Evolutionary conservation across 1,139 yeast species (phyloP), one percentile per base, ranked within the genome.

Genomic region (Geotrichum cucujoidarum): DNA sequence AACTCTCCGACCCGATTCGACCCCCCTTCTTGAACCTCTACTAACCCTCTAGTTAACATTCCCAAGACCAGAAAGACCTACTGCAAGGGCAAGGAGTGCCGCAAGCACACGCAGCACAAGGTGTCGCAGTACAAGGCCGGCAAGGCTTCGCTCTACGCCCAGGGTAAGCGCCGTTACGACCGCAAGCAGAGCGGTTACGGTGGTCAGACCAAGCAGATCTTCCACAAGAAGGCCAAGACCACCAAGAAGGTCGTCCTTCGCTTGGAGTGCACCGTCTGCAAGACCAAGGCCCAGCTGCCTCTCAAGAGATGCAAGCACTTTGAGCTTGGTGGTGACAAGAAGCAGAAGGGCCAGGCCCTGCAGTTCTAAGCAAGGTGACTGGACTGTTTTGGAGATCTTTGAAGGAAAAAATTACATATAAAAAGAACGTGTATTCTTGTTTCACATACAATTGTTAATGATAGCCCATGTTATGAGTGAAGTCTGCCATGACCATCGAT

Each of bases 161-260:
- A 92, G 81, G 99, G 99, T 84, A 94, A 94, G 90, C 88, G 99
- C 83, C 90, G 99, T 82, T 92, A 92, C 81, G 98, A 94, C 94
- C 95, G 99, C 78, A 92, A 92, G 80, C 98, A 92, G 81, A 75
- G 87, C 71, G 99, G 99, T 88, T 92, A 82, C 79, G 99, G 99
- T 87, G 99, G 99, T 87, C 99, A 92, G 81, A 92, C 98, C 79
- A 92, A 89, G 83, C 98, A 86, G 74, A 87, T 94, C 78, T 92
- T 92, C 97, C 97, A 89, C 88, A 92, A 92, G 86, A 94, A 92
- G 78, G 99, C 99, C 68, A 92, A 92, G 90, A 92, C 98, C 67
- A 92, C 99, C 83, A 92, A 92, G 89, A 92, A 92, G 86, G 96
- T 92, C 74, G 98, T 92, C 63, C 84, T 92, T 74, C 92, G 97